Base-by-base conservation (phyloP, 2,329 filamentous ascomycete genomes). In the Aureobasidium lini region DNA sequence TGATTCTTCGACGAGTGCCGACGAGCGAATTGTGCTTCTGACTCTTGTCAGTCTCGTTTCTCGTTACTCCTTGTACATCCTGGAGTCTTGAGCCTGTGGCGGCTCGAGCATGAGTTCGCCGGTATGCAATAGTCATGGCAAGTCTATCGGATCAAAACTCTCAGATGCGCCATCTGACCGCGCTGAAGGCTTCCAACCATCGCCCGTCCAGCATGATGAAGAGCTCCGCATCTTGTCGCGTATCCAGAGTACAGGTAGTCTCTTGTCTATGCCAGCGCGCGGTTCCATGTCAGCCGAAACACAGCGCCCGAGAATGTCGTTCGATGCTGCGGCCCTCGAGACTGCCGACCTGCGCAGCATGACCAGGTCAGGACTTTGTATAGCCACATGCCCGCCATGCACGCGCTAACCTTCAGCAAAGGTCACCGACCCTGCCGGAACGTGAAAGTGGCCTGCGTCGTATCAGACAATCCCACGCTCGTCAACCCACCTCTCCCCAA, bases 381-480 rank as follows among this genome's bases (percentile, higher is more conserved):
- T 11, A 29, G 8, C 1, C 52, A 46, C 40, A 57, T 46, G 39
- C 29, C 29, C 16, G 6, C 5, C 52, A 44, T 18, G 23, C 37
- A 11, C 40, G 2, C 18, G 40, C 42, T 44, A 29, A 57, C 37
- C 3, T 4, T 28, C n/a, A 28, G 18, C 36, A 6, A 43, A 60
- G 59, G 28, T 61, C 59, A 5, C 59, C 59, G 1, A 47, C 53
- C 4, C 46, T 61, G 18, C 59, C 53, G 4, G 68, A 72, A 60
- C 67, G 68, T 42, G 68, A 71, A 47, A 72, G 68, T 93, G 74
- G 94, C 65, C 82, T 99, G 69, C 88, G 92, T 71, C 88, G 94
- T 68, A 99, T 99, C 73, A 89, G 94, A 72, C 93, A 96, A 74
- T 85, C 91, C 69, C 86, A 87, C 60, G 79, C 87, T 60, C 87